A percentile compares a stretch with the other conserved stretches of the same genome.
phyloP scores from a whole-genome alignment of 179 eudicot species.

The Beta lomatogona region DNA sequence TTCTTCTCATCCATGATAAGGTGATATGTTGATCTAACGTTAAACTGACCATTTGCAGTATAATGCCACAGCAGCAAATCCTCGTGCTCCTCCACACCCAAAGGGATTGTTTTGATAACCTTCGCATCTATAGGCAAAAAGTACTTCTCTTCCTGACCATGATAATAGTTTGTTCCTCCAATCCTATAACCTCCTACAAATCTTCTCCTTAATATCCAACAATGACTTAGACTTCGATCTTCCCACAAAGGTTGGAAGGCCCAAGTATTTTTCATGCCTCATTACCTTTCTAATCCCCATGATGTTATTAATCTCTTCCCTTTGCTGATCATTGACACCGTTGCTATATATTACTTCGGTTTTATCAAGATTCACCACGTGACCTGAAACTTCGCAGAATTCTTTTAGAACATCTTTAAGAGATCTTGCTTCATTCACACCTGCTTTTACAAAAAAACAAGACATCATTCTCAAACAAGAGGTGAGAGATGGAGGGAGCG shows the following conservation, averaged over 20 bases:
- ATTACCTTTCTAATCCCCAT: not conserved
- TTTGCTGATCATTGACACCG: not conserved
- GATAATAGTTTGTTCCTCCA: not conserved
- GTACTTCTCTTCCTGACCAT: not conserved
- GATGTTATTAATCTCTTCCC: not conserved
- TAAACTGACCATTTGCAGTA: no score
- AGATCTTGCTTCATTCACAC: not conserved
- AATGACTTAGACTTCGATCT: not conserved
- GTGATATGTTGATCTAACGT: no score
- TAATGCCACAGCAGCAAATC: no score
- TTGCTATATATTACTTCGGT: not conserved
- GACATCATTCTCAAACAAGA: not conserved
- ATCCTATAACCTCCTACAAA: not conserved
- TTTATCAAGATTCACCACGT: not conserved
- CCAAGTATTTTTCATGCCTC: not conserved
- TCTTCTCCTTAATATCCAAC: not conserved
- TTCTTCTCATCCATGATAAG: no score
- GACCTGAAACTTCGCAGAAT: not conserved
- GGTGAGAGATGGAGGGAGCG: not conserved
- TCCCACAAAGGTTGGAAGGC: not conserved
- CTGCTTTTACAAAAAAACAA: not conserved
- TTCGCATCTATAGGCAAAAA: no score
- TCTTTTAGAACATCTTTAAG: not conserved
- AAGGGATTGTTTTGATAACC: no score
- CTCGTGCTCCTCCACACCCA: no score